A percentile compares a stretch with the other conserved stretches of the same genome.
These are phyloP conservation scores for Jackrogersella minutella DNA, from an alignment of 495 filamentous ascomycete genomes.

Conservation along the genomic window DNA sequence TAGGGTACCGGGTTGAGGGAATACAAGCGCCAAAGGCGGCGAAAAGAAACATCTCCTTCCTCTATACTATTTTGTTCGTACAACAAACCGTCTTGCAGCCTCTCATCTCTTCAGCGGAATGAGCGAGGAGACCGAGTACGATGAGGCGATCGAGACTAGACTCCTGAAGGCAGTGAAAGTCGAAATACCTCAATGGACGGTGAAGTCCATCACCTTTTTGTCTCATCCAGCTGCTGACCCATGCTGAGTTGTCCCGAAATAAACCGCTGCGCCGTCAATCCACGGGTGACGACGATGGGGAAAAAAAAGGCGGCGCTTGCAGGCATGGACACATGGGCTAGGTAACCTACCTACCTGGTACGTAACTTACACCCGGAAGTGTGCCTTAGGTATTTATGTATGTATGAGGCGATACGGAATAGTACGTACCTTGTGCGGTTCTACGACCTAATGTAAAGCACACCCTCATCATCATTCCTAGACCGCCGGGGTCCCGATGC, in stretches of 20 bases:
- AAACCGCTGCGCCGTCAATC: constrained; percentile 13
- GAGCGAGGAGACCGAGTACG: background rate
- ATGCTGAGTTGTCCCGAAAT: constrained; percentile 10
- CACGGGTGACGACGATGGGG: constrained; percentile 12
- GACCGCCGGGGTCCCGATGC: constrained; percentile 35
- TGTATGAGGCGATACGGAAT: constrained; percentile 5
- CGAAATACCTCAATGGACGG: background rate
- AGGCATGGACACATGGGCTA: constrained; percentile 18
- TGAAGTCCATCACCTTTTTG: background rate
- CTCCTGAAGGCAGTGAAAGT: background rate
- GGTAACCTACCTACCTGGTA: constrained; percentile 33
- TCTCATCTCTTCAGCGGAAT: background rate
- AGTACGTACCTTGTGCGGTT: constrained; percentile 22
- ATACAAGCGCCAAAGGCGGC: constrained; percentile 36
- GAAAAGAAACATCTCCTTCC: too few species aligned
- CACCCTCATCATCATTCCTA: constrained; percentile 37
- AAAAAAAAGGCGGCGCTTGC: constrained; percentile 14
- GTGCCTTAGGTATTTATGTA: constrained; percentile 26
- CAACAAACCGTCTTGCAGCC: constrained; percentile 1
- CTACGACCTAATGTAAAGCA: constrained; percentile 19
- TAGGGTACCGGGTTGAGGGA: constrained; percentile 8
- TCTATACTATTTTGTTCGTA: constrained; percentile 2
- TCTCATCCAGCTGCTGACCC: constrained; percentile 1
- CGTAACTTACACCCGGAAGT: constrained; percentile 39
- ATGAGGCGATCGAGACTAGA: background rate